Conservation (phyloP, 371 early-diverging fungal species). For the Mortierella sp. region DNA sequence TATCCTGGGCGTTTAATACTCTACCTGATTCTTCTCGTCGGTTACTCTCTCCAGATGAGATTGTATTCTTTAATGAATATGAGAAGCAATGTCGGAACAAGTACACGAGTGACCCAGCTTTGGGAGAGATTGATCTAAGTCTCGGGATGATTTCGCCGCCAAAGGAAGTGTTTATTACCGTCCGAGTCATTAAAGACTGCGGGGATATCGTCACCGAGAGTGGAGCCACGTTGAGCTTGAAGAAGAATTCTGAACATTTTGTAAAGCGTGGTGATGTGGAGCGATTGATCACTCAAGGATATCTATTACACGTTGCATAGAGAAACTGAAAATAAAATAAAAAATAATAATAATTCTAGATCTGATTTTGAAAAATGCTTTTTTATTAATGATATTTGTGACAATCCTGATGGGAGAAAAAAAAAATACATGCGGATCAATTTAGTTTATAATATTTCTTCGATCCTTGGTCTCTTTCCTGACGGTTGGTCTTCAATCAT, state of each 20-base stretch:
- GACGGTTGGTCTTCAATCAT: conserved; percentile 47
- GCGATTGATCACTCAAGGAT: conserved; percentile 86
- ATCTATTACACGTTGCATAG: conserved; percentile 75
- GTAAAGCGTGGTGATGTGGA: conserved; percentile 91
- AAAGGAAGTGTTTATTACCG: conserved; percentile 87
- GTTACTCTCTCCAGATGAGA: conserved; percentile 69
- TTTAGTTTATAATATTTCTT: not conserved
- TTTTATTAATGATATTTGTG: no score
- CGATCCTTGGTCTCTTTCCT: conserved; percentile 45
- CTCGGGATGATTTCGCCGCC: conserved; percentile 84
- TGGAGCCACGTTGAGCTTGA: conserved; percentile 77
- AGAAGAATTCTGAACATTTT: conserved; percentile 85
- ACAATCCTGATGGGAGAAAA: not conserved
- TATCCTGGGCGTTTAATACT: conserved; percentile 73
- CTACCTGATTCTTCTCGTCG: conserved; percentile 47
- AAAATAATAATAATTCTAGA: not conserved
- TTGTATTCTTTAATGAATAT: conserved; percentile 72
- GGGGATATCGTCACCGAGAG: conserved; percentile 91
- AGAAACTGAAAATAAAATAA: conserved; percentile 1
- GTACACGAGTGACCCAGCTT: conserved; percentile 44
- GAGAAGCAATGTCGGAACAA: conserved; percentile 65
- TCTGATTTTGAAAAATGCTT: not conserved
- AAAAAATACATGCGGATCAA: not conserved
- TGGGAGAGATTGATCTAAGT: conserved; percentile 80
- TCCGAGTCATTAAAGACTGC: conserved; percentile 88